Percentiles rank a stretch among this genome's conserved stretches.
Conservation (phyloP, 176 grass and related monocot species). For the Poa annua region DNA sequence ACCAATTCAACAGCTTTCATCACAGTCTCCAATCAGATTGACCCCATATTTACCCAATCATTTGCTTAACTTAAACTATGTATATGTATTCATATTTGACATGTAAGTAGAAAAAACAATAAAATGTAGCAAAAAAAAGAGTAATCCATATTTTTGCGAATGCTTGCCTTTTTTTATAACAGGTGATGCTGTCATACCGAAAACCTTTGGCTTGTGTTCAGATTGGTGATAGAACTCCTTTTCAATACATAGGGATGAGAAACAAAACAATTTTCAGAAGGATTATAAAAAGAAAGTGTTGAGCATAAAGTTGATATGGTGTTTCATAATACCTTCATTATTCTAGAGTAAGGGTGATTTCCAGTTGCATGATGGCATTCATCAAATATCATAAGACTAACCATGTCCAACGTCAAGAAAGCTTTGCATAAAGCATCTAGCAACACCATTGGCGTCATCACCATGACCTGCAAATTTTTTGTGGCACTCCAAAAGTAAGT, state of each 20-base stretch:
- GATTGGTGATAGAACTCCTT: slow-evolving; percentile 88
- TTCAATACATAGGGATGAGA: slow-evolving; percentile 31
- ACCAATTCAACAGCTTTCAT: slow-evolving; percentile 13
- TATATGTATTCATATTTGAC: slow-evolving; percentile 25
- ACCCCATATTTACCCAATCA: slow-evolving; percentile 5
- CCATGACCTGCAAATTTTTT: slow-evolving; percentile 69
- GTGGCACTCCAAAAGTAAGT: slow-evolving; percentile 30
- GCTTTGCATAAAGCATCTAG: slow-evolving; percentile 77
- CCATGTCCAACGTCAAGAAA: slow-evolving; percentile 69
- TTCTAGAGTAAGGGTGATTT: slow-evolving; percentile 80
- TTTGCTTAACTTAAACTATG: background rate
- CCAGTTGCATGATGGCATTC: slow-evolving; percentile 89
- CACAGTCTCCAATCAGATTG: slow-evolving; percentile 13
- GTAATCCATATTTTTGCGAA: background rate
- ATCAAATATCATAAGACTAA: slow-evolving; percentile 82
- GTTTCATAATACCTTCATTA: slow-evolving; percentile 83
- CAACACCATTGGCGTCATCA: slow-evolving; percentile 91
- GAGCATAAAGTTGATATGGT: slow-evolving; percentile 29
- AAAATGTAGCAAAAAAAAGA: background rate
- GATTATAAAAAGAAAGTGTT: slow-evolving; percentile 3
- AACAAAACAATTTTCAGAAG: slow-evolving; percentile 35
- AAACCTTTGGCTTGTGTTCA: slow-evolving; percentile 64
- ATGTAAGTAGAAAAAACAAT: slow-evolving; percentile 29
- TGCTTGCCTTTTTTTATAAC: slow-evolving; percentile 79
- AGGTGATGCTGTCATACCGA: slow-evolving; percentile 89